phyloP scores from a whole-genome alignment of 2,329 filamentous ascomycete species.

The Ophiobolus disseminans region DNA sequence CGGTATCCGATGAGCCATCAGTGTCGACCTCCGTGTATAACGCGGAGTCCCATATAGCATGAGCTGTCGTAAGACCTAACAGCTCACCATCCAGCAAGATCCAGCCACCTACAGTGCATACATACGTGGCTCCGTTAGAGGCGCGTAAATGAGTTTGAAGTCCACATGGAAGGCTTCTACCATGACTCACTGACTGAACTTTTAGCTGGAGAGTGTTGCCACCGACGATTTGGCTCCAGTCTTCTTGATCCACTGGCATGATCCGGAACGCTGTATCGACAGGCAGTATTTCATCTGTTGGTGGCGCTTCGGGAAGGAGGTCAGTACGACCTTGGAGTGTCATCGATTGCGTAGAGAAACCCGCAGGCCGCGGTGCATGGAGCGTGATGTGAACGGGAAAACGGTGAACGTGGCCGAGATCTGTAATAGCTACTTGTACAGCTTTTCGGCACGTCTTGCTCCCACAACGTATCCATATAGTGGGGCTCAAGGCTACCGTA shows the following conservation, averaged over 20 bases:
- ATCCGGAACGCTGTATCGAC: neutral
- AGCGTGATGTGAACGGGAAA: slow-evolving; percentile 8
- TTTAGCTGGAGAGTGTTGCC: neutral
- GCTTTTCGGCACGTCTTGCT: neutral
- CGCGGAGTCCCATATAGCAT: slow-evolving; percentile 3
- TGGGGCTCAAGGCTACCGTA: slow-evolving; percentile 4
- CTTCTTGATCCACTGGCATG: neutral
- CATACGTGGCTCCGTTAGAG: neutral
- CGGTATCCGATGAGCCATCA: neutral
- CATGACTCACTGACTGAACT: neutral
- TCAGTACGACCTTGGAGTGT: neutral
- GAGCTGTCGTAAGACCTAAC: slow-evolving; percentile 15
- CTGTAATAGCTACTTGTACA: slow-evolving; percentile 3
- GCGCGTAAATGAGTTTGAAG: neutral
- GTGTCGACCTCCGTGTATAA: neutral
- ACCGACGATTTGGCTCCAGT: neutral
- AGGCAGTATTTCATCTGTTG: neutral
- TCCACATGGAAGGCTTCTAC: slow-evolving; percentile 6
- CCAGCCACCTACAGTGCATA: slow-evolving; percentile 9
- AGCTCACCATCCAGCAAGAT: slow-evolving; percentile 1
- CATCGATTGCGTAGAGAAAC: neutral
- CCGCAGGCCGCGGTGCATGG: slow-evolving; percentile 6
- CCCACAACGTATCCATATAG: slow-evolving; percentile 17
- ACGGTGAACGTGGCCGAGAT: slow-evolving; percentile 4
- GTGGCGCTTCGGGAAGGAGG: neutral